phyloP scores from a whole-genome alignment of 202 grass and related monocot species.

The Brachypodium distachyon region DNA sequence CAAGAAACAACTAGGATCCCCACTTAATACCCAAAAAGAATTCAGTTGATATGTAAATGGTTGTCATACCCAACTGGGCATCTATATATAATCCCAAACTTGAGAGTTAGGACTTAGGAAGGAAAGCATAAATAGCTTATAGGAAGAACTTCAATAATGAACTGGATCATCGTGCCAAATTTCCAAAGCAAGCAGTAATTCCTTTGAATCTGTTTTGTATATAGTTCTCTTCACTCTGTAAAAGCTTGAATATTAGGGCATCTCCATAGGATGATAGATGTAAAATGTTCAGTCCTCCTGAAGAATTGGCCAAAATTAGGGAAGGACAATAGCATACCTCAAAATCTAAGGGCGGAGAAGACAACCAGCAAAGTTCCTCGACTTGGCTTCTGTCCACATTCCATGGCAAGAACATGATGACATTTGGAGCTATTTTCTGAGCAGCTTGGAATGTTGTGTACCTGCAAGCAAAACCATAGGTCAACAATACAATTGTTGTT shows the following conservation, averaged over 20 bases:
- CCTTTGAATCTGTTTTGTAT: conserved; percentile 35
- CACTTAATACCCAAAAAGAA: no score
- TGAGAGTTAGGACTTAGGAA: background rate
- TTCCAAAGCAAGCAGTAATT: conserved; percentile 54
- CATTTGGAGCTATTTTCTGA: conserved; percentile 40
- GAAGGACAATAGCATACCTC: conserved; percentile 17
- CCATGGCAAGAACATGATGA: conserved; percentile 66
- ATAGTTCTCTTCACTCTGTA: conserved; percentile 42
- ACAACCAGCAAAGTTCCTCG: conserved; percentile 58
- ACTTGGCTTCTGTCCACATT: conserved; percentile 46
- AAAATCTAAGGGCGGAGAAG: conserved; percentile 43
- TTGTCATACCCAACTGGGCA: no score
- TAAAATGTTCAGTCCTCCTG: background rate
- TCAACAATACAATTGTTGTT: background rate
- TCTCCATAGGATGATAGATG: background rate
- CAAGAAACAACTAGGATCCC: no score
- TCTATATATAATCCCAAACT: no score
- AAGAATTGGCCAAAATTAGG: background rate
- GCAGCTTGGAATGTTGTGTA: conserved; percentile 44
- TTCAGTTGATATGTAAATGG: no score
- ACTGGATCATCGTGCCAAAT: background rate
- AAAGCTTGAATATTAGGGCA: background rate
- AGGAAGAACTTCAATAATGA: background rate
- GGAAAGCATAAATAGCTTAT: background rate
- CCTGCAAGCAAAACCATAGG: background rate